Conservation (phyloP, 768 basidiomycete species). For the Boletus rubropictus region DNA sequence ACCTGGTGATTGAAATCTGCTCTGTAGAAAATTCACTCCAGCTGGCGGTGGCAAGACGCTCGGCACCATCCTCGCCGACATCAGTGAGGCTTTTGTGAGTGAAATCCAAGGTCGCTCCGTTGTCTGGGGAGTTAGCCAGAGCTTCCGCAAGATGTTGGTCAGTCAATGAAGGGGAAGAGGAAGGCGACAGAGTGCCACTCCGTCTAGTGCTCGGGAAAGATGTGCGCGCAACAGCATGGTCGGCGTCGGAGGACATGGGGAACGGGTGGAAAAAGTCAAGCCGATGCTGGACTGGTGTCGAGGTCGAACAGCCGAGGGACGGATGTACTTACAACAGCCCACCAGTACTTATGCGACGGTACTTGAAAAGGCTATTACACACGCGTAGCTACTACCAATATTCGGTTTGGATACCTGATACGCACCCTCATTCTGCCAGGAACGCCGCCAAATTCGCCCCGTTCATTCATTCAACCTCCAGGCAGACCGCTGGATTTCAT, state of each 20-base stretch:
- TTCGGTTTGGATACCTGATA: neutral
- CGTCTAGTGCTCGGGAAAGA: slow-evolving; percentile 24
- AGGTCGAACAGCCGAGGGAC: slow-evolving; percentile 10
- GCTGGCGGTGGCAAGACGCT: slow-evolving; percentile 64
- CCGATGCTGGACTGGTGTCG: slow-evolving; percentile 15
- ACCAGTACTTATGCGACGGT: slow-evolving; percentile 7
- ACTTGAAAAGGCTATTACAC: slow-evolving; percentile 19
- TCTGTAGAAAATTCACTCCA: slow-evolving; percentile 41
- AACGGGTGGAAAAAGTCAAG: slow-evolving; percentile 1
- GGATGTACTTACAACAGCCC: no score
- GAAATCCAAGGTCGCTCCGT: slow-evolving; percentile 79
- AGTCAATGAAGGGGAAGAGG: slow-evolving; percentile 41
- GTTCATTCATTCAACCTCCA: slow-evolving; percentile 12
- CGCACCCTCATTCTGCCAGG: neutral
- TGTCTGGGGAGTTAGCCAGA: slow-evolving; percentile 60
- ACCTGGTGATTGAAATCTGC: slow-evolving; percentile 59
- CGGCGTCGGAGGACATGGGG: slow-evolving; percentile 30
- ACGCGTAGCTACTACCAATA: neutral
- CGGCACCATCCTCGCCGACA: slow-evolving; percentile 67
- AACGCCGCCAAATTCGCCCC: slow-evolving; percentile 7
- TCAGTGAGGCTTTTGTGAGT: slow-evolving; percentile 74
- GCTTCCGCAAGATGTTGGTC: slow-evolving; percentile 62
- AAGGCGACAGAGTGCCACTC: slow-evolving; percentile 26
- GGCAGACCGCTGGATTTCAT: slow-evolving; percentile 24
- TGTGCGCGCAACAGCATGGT: slow-evolving; percentile 25